These are phyloP conservation scores for Ophiognomonia clavigignenti-juglandacearum DNA, from an alignment of 2,329 filamentous ascomycete species.

Conservation along the genomic window DNA sequence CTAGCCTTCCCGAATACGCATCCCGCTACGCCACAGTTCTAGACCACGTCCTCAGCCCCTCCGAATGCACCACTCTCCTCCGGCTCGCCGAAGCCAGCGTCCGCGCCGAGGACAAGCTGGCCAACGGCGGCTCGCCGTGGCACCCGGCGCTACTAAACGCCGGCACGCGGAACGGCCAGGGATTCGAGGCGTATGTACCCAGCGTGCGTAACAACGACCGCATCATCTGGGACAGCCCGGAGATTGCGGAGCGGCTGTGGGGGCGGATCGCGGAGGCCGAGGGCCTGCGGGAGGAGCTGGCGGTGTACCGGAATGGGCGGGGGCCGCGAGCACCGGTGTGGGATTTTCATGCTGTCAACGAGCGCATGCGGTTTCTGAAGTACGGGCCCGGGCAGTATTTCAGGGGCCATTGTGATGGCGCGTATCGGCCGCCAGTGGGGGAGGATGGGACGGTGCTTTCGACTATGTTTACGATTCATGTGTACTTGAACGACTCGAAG, in stretches of 20 bases:
- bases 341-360: neutral
- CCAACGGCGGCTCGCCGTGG: slow-evolving; percentile 11
- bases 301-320: slow-evolving; percentile 27
- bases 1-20: slow-evolving; percentile 46
- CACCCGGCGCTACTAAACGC: slow-evolving; percentile 30
- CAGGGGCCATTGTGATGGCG: neutral
- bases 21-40: slow-evolving; percentile 52
- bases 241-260: neutral
- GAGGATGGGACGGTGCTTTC: neutral
- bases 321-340: neutral
- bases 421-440: neutral
- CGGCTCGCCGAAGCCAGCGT: neutral
- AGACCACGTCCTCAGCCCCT: slow-evolving; percentile 48
- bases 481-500: slow-evolving; percentile 1
- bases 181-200: slow-evolving; percentile 50
- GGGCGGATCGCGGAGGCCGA: slow-evolving; percentile 36
- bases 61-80: slow-evolving; percentile 5
- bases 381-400: slow-evolving; percentile 1
- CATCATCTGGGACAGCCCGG: neutral
- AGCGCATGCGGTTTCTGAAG: neutral
- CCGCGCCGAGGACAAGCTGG: slow-evolving; percentile 15
- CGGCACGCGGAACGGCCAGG: too few relatives aligned
- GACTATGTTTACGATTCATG: neutral
- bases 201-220: neutral
- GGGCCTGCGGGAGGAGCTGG: slow-evolving; percentile 35